Conservation (phyloP, 164 flowering plant genomes). For the Amborella trichopoda region DNA sequence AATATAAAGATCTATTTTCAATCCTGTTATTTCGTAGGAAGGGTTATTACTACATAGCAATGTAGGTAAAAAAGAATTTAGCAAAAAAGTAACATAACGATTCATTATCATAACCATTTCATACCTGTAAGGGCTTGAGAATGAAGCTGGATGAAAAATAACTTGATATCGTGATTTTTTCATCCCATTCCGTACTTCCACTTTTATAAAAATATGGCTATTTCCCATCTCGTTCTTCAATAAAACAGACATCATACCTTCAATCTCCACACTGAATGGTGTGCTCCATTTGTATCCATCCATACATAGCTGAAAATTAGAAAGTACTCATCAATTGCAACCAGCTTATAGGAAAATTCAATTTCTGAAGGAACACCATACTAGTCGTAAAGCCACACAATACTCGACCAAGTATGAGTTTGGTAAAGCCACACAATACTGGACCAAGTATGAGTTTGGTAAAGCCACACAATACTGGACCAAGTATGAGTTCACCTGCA, state of each 20-base stretch:
- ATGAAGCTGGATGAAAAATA: slow-evolving; percentile 58
- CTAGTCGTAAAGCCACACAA: too few relatives aligned
- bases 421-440: too few relatives aligned
- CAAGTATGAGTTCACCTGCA: too few relatives aligned
- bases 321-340: neutral
- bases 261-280: slow-evolving; percentile 70
- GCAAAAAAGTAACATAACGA: neutral
- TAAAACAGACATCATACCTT: slow-evolving; percentile 58
- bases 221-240: slow-evolving; percentile 40
- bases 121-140: slow-evolving; percentile 89
- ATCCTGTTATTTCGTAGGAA: slow-evolving; percentile 80
- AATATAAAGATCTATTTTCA: slow-evolving; percentile 77
- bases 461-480: too few relatives aligned
- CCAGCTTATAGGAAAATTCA: too few relatives aligned
- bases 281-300: slow-evolving; percentile 86
- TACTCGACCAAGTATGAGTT: too few relatives aligned
- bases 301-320: slow-evolving; percentile 41
- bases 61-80: neutral
- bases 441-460: too few relatives aligned
- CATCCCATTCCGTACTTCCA: slow-evolving; percentile 77
- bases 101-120: neutral
- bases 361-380: too few relatives aligned
- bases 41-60: slow-evolving; percentile 3
- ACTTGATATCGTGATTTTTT: slow-evolving; percentile 82
- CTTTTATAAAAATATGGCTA: slow-evolving; percentile 30